Conservation (phyloP, 2,329 filamentous ascomycete genomes). For the Colletotrichum phormii region DNA sequence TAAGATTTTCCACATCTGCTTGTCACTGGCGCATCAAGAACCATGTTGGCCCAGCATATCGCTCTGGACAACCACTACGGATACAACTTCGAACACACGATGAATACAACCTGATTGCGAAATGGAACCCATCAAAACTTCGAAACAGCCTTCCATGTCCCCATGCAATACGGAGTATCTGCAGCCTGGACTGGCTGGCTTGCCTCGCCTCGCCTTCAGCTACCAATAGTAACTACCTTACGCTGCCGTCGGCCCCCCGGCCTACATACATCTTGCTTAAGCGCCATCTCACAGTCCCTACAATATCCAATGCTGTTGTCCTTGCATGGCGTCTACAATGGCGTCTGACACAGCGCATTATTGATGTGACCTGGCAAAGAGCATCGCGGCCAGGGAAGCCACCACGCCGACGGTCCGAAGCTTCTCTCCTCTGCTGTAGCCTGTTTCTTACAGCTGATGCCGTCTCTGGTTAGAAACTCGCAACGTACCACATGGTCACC, state of each 20-base stretch:
- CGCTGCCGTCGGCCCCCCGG: not conserved
- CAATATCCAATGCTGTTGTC: not conserved
- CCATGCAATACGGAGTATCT: not conserved
- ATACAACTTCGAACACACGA: not conserved
- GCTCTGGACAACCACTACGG: not conserved
- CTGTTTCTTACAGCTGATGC: not conserved
- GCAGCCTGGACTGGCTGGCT: not conserved
- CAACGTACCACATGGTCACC: not conserved
- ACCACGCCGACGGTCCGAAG: not conserved
- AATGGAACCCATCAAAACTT: not conserved
- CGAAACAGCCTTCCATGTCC: not conserved
- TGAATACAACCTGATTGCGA: not conserved
- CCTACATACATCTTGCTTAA: not conserved
- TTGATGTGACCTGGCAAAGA: not conserved
- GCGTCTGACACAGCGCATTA: not conserved
- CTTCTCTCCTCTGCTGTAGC: not conserved
- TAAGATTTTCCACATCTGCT: not conserved
- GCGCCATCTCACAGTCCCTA: not conserved
- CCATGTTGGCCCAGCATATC: conserved; percentile 8
- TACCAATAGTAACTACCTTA: not conserved
- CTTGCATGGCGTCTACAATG: not conserved
- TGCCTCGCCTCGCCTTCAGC: not conserved
- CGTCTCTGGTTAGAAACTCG: not conserved
- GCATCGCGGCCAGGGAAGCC: not conserved
- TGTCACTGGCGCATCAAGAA: not conserved